A percentile compares a stretch with the other conserved stretches of the same genome.
These are phyloP conservation scores for Pythium grandisporangium DNA, from an alignment of 352 stramenopile genomes.

Conservation along the genomic window DNA sequence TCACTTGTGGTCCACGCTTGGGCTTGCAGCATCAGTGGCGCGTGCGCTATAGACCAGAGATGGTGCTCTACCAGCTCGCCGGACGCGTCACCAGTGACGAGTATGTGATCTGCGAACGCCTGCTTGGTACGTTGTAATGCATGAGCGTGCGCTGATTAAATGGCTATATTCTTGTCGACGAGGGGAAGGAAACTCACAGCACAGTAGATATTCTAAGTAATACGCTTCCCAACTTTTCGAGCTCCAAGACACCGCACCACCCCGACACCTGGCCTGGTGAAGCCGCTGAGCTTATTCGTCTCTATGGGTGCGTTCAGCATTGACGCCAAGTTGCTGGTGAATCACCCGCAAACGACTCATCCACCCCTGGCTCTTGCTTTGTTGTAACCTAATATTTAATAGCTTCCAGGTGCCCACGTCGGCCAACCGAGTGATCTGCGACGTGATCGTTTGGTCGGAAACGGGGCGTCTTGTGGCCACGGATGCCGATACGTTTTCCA, in stretches of 20 bases:
- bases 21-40: no score
- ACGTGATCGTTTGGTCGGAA: constrained; percentile 63
- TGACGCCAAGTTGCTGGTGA: no score
- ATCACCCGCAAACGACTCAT: no score
- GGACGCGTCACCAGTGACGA: constrained; percentile 61
- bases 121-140: constrained; percentile 29
- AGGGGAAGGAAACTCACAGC: neutral
- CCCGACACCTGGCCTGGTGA: constrained; percentile 34
- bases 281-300: constrained; percentile 28
- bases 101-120: constrained; percentile 62
- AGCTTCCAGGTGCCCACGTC: constrained; percentile 31
- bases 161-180: no score
- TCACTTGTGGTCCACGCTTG: no score
- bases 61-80: constrained; percentile 55
- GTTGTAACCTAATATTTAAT: no score
- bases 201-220: constrained; percentile 39
- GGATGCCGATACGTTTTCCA: constrained; percentile 57
- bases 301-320: constrained; percentile 25
- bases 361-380: no score
- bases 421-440: constrained; percentile 35
- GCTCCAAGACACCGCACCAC: constrained; percentile 37
- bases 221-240: constrained; percentile 40
- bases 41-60: no score
- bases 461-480: constrained; percentile 47
- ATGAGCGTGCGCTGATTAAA: no score